These are phyloP conservation scores for Ceratocystis destructans DNA, from an alignment of 2,329 filamentous ascomycete species.

Conservation along the genomic window DNA sequence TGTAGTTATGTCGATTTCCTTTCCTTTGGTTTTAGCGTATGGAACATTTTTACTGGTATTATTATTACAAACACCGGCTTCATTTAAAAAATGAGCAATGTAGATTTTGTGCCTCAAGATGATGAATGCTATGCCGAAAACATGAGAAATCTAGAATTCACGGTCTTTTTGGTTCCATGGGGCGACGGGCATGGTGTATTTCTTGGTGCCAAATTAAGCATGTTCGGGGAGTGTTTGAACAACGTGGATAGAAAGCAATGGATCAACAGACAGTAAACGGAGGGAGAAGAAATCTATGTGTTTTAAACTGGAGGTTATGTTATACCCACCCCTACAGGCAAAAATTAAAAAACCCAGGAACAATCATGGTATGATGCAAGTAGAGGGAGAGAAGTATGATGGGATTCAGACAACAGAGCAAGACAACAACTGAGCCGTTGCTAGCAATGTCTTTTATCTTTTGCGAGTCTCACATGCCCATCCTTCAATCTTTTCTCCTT, in stretches of 20 bases:
- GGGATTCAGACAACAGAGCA: background rate
- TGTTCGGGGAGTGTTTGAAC: no score
- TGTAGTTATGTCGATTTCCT: background rate
- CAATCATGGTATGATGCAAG: background rate
- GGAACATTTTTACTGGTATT: background rate
- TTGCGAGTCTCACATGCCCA: conserved; percentile 85
- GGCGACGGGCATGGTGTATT: no score
- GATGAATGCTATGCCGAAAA: no score
- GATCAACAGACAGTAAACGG: background rate
- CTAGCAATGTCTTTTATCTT: conserved; percentile 35
- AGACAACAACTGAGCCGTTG: background rate
- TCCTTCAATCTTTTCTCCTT: conserved; percentile 84
- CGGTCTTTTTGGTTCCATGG: no score
- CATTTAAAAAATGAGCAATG: background rate
- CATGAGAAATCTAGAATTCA: no score
- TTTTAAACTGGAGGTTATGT: conserved; percentile 1
- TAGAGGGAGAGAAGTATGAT: background rate
- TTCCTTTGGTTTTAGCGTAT: background rate
- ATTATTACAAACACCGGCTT: background rate
- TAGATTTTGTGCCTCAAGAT: background rate
- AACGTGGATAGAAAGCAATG: background rate
- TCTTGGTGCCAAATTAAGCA: no score
- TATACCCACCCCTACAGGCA: background rate
- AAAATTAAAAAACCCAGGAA: background rate
- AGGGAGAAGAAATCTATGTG: background rate